Evolutionary conservation across 2,329 filamentous ascomycete genomes (phyloP).

Genomic region (Delphinella strobiligena): DNA sequence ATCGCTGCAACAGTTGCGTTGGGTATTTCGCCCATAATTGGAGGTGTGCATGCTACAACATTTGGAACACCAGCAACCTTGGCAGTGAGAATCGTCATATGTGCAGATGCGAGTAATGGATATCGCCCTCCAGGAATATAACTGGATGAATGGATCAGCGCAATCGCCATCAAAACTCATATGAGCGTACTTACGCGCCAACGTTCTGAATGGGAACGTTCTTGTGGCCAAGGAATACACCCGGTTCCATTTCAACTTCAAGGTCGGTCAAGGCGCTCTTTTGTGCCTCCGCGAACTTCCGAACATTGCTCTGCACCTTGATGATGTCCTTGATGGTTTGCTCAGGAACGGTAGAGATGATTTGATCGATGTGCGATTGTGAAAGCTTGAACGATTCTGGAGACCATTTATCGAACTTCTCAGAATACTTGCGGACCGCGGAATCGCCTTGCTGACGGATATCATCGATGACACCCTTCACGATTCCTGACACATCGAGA

Average conservation of each 20-base stretch:
- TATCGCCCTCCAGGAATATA: constrained; percentile 43
- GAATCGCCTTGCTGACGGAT: constrained; percentile 36
- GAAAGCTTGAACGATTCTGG: constrained; percentile 39
- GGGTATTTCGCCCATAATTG: constrained; percentile 37
- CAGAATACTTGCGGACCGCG: constrained; percentile 37
- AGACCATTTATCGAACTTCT: constrained; percentile 44
- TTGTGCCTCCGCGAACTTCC: constrained; percentile 38
- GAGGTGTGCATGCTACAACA: constrained; percentile 41
- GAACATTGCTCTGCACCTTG: constrained; percentile 37
- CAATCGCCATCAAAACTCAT: background rate
- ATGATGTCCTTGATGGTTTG: constrained; percentile 44
- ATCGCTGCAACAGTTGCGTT: constrained; percentile 39
- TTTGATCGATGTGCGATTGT: constrained; percentile 29
- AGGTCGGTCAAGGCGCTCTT: constrained; percentile 35
- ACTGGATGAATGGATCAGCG: constrained; percentile 9
- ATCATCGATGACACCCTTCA: constrained; percentile 36
- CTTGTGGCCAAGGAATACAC: constrained; percentile 39
- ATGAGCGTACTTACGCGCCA: constrained; percentile 21
- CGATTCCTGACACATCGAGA: constrained; percentile 21
- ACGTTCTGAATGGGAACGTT: constrained; percentile 37
- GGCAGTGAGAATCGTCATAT: constrained; percentile 45
- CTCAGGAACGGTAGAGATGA: constrained; percentile 31
- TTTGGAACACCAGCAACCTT: constrained; percentile 41
- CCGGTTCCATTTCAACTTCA: constrained; percentile 38
- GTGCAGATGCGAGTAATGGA: constrained; percentile 40